Percentiles rank a stretch among this genome's conserved stretches.
These are phyloP conservation scores for Penicillium cosmopolitanum DNA, from an alignment of 495 filamentous ascomycete species.

Conservation along the genomic window DNA sequence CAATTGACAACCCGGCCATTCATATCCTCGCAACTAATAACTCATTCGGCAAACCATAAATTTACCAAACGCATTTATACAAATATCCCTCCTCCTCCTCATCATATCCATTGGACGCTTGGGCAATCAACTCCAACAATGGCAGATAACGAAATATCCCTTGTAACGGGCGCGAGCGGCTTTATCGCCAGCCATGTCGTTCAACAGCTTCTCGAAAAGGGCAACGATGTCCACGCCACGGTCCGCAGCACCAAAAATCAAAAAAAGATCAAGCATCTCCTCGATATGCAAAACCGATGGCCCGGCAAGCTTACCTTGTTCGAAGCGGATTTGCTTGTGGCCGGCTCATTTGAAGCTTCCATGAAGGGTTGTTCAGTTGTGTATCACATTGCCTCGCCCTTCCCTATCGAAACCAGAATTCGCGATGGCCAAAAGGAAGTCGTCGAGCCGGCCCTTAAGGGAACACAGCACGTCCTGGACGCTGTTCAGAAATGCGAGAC, in stretches of 20 bases:
- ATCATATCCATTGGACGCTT: no score
- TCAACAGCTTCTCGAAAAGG: constrained; percentile 61
- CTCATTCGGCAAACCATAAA: background rate
- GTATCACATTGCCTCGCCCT: constrained; percentile 28
- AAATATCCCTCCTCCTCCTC: background rate
- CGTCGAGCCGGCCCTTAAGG: constrained; percentile 26
- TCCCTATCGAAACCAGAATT: constrained; percentile 24
- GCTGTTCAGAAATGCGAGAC: constrained; percentile 22
- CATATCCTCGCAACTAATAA: background rate
- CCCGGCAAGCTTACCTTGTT: constrained; percentile 23
- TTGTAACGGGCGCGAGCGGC: constrained; percentile 39
- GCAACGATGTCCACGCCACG: constrained; percentile 20
- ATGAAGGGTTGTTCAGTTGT: constrained; percentile 27
- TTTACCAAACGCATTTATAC: background rate
- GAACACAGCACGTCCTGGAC: constrained; percentile 26
- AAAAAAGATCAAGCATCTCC: constrained; percentile 22
- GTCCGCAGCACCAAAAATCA: constrained; percentile 17
- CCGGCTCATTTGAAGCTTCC: constrained; percentile 21
- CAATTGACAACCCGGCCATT: constrained; percentile 1
- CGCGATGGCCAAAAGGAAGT: constrained; percentile 23
- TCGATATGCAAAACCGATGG: constrained; percentile 22
- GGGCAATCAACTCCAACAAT: background rate
- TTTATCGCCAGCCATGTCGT: constrained; percentile 73
- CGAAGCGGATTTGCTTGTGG: constrained; percentile 25
- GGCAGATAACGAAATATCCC: background rate